These are phyloP conservation scores for Nakazawaea wyomingensis DNA, from an alignment of 805 yeast species.

Conservation along the genomic window DNA sequence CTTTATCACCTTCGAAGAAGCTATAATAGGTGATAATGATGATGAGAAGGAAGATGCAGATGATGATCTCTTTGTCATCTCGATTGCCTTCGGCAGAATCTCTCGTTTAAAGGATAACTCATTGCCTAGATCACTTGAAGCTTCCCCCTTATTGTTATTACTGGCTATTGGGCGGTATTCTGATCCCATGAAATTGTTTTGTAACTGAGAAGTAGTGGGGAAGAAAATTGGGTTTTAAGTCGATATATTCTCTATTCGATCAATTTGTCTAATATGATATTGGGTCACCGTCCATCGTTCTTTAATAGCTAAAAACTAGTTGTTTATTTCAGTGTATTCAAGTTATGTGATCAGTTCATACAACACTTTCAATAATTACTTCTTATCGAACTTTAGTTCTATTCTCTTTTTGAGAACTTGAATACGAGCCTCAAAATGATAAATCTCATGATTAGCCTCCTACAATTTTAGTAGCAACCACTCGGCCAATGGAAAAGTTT, in stretches of 20 bases:
- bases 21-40: neutral
- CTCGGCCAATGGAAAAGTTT: neutral
- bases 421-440: no score
- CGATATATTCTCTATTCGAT: neutral
- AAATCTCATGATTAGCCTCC: no score
- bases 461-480: no score
- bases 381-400: no score
- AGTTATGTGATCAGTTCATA: no score
- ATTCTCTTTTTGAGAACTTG: no score
- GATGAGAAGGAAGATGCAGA: neutral
- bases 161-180: constrained; percentile 2
- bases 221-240: no score
- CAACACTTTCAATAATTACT: no score
- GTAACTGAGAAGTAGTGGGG: neutral
- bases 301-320: neutral
- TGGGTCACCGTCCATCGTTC: constrained; percentile 2
- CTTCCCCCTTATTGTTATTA: neutral
- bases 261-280: neutral
- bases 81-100: neutral
- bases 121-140: neutral
- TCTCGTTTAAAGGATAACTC: neutral
- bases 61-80: neutral
- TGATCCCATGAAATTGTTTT: constrained; percentile 1
- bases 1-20: neutral
- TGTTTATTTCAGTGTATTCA: no score